Percentiles rank a stretch among this genome's conserved stretches.
Conservation (phyloP, 768 basidiomycete genomes). For the Gymnopilus dilepis region DNA sequence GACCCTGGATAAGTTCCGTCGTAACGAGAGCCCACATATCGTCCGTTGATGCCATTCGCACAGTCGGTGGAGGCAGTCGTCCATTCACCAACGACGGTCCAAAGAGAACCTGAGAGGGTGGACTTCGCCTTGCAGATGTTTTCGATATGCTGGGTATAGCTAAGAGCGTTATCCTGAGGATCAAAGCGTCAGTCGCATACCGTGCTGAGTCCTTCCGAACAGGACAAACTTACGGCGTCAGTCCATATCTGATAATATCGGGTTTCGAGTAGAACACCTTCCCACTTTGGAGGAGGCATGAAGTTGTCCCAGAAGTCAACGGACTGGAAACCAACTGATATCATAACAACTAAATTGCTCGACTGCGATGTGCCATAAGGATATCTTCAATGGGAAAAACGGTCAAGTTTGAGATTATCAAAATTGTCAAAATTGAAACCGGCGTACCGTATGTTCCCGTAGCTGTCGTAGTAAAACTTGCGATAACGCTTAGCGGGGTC, state of each 20-base stretch:
- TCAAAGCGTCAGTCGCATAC: neutral
- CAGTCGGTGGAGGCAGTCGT: conserved; percentile 80
- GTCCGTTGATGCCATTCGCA: conserved; percentile 83
- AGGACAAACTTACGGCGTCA: conserved; percentile 57
- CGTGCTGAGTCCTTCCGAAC: no score
- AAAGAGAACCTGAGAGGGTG: conserved; percentile 61
- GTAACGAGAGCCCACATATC: conserved; percentile 69
- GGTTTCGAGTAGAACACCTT: conserved; percentile 80
- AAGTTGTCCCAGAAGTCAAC: conserved; percentile 74
- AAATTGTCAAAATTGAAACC: neutral
- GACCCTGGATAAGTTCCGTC: conserved; percentile 72
- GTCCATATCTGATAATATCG: conserved; percentile 83
- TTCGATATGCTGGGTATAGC: conserved; percentile 59
- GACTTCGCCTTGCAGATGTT: conserved; percentile 57
- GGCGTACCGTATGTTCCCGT: conserved; percentile 68
- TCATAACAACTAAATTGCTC: conserved; percentile 68
- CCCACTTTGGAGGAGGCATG: conserved; percentile 51
- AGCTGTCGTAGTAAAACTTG: conserved; percentile 80
- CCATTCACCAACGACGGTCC: conserved; percentile 92
- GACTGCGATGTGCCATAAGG: conserved; percentile 37
- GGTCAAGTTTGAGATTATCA: neutral
- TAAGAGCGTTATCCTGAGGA: conserved; percentile 51
- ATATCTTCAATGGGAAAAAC: neutral
- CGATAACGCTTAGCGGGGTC: neutral
- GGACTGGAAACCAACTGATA: conserved; percentile 83